Evolutionary conservation across 495 filamentous ascomycete species (phyloP).

Genomic region (Clavariopsis aquatica): DNA sequence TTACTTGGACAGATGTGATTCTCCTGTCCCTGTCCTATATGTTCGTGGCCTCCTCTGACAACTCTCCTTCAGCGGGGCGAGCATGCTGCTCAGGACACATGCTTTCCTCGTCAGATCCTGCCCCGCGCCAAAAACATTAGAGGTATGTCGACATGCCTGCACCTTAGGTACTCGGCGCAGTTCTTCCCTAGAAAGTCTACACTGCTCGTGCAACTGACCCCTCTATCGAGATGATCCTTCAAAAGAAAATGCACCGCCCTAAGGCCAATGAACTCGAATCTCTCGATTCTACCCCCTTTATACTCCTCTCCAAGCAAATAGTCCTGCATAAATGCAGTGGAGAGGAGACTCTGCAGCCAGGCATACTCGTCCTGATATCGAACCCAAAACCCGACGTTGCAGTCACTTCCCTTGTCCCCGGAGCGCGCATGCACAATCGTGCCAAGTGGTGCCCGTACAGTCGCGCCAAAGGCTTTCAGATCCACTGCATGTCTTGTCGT

Average conservation of each 20-base stretch:
- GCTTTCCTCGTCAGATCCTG: slow-evolving; percentile 12
- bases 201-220: slow-evolving; percentile 37
- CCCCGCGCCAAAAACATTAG: slow-evolving; percentile 18
- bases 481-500: slow-evolving; percentile 15
- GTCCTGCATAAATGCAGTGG: slow-evolving; percentile 35
- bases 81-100: too few species aligned
- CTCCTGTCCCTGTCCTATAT: too few species aligned
- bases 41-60: too few species aligned
- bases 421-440: slow-evolving; percentile 43
- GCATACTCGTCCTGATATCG: slow-evolving; percentile 38
- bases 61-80: too few species aligned
- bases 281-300: slow-evolving; percentile 35
- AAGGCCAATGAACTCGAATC: slow-evolving; percentile 40
- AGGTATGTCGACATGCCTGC: slow-evolving; percentile 37
- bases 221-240: slow-evolving; percentile 40
- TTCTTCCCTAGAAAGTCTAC: slow-evolving; percentile 44
- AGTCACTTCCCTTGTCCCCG: slow-evolving; percentile 45
- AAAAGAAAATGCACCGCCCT: slow-evolving; percentile 44
- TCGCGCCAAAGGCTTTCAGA: slow-evolving; percentile 35
- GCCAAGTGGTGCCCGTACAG: slow-evolving; percentile 36
- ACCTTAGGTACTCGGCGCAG: slow-evolving; percentile 42
- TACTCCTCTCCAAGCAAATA: slow-evolving; percentile 41
- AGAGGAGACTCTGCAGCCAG: slow-evolving; percentile 43
- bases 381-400: slow-evolving; percentile 45
- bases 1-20: too few species aligned